Evolutionary conservation across 1,284 basidiomycete genomes (phyloP).

Genomic region (Bondarzewia mesenterica): DNA sequence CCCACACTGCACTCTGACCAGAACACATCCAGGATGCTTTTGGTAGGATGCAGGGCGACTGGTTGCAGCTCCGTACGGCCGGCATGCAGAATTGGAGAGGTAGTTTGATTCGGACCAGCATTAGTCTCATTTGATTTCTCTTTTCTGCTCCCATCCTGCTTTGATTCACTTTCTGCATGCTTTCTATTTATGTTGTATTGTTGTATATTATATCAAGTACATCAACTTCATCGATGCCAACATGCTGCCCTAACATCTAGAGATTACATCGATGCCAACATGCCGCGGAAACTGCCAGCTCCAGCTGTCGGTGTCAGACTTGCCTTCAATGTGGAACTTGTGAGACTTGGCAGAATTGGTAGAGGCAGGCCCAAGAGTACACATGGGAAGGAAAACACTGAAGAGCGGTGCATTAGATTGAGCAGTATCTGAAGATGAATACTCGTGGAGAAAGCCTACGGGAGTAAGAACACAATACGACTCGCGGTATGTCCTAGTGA

Average conservation of each 20-base stretch:
- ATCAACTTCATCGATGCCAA: too few relatives aligned
- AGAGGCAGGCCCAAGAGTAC: slow-evolving; percentile 94
- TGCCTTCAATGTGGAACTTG: slow-evolving; percentile 97
- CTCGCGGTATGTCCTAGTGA: slow-evolving; percentile 86
- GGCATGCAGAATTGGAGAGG: slow-evolving; percentile 87
- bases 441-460: slow-evolving; percentile 94
- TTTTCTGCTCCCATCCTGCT: slow-evolving; percentile 7
- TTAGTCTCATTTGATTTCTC: slow-evolving; percentile 76
- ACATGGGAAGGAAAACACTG: slow-evolving; percentile 89
- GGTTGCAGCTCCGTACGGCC: slow-evolving; percentile 69
- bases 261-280: too few relatives aligned
- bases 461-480: slow-evolving; percentile 92
- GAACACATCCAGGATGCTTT: slow-evolving; percentile 89
- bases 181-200: slow-evolving; percentile 9
- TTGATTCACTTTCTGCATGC: slow-evolving; percentile 9
- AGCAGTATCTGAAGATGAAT: slow-evolving; percentile 72
- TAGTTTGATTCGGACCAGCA: slow-evolving; percentile 69
- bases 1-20: slow-evolving; percentile 67
- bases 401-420: slow-evolving; percentile 69
- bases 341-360: slow-evolving; percentile 65
- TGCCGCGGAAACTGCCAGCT: too few relatives aligned
- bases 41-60: slow-evolving; percentile 78
- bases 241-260: too few relatives aligned
- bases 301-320: too few relatives aligned
- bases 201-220: slow-evolving; percentile 10